Evolutionary conservation across 805 yeast species (phyloP).

Genomic region (Saturnispora halmiae): DNA sequence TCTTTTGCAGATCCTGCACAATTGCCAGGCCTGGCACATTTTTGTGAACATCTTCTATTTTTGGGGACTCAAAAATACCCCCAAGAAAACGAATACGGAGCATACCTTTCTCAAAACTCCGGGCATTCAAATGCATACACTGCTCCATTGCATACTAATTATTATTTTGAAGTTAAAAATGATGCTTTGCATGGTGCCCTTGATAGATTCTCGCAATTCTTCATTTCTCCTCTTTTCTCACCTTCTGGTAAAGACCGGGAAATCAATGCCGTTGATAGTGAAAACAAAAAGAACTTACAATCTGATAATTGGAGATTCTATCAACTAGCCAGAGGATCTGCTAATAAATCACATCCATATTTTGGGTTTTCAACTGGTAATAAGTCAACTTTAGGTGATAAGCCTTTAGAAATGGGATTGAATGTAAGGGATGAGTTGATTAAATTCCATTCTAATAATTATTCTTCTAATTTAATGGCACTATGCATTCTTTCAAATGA

Average conservation of each 20-base stretch:
- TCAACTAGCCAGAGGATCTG: slow-evolving; percentile 69
- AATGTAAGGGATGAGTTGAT: slow-evolving; percentile 77
- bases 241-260: slow-evolving; percentile 78
- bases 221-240: slow-evolving; percentile 73
- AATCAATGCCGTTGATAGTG: slow-evolving; percentile 90
- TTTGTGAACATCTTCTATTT: slow-evolving; percentile 62
- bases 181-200: slow-evolving; percentile 76
- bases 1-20: slow-evolving; percentile 58
- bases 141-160: slow-evolving; percentile 80
- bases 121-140: slow-evolving; percentile 93
- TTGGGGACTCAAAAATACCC: slow-evolving; percentile 78
- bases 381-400: slow-evolving; percentile 56
- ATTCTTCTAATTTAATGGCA: slow-evolving; percentile 85
- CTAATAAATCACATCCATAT: slow-evolving; percentile 74
- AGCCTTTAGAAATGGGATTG: slow-evolving; percentile 49
- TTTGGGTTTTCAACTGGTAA: slow-evolving; percentile 90
- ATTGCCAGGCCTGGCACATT: slow-evolving; percentile 72
- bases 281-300: slow-evolving; percentile 89
- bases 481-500: slow-evolving; percentile 80
- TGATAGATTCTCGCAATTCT: slow-evolving; percentile 89
- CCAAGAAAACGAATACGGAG: slow-evolving; percentile 61
- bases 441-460: slow-evolving; percentile 60
- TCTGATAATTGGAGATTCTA: slow-evolving; percentile 82
- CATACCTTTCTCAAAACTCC: slow-evolving; percentile 71
- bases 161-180: slow-evolving; percentile 75